Evolutionary conservation across 768 basidiomycete species (phyloP).

Genomic region (Mycena belliarum): DNA sequence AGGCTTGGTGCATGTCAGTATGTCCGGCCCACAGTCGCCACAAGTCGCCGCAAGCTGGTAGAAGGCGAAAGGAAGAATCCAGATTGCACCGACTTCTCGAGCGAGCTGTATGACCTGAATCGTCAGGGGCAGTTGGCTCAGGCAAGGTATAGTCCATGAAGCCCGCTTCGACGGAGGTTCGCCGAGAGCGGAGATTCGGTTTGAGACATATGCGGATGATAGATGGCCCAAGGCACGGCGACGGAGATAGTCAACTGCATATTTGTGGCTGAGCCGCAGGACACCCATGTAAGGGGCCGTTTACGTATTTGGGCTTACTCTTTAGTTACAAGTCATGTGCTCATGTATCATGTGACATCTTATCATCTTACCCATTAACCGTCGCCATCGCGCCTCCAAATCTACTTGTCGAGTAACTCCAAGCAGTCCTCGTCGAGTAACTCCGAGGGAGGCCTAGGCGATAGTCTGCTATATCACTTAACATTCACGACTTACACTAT

Average conservation of each 20-base stretch:
- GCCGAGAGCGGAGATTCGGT: neutral
- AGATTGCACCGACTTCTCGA: constrained; percentile 2
- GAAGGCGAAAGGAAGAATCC: constrained; percentile 12
- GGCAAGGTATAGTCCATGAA: neutral
- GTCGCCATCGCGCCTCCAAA: too few relatives aligned
- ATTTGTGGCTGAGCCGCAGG: constrained; percentile 15
- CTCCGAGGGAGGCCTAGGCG: too few relatives aligned
- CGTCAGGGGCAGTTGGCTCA: neutral
- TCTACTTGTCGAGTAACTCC: too few relatives aligned
- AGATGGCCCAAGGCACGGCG: constrained; percentile 6
- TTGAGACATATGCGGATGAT: neutral
- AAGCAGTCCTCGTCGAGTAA: too few relatives aligned
- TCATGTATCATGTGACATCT: too few relatives aligned
- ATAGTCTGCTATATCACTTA: too few relatives aligned
- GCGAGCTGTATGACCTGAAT: neutral
- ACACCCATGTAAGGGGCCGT: too few relatives aligned
- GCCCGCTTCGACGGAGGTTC: neutral
- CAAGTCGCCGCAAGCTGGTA: neutral
- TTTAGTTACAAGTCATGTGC: too few relatives aligned
- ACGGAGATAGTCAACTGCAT: constrained; percentile 1
- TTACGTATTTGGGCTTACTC: too few relatives aligned
- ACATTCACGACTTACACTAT: too few relatives aligned
- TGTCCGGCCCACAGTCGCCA: neutral
- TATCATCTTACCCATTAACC: too few relatives aligned
- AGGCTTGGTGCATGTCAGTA: neutral